Conservation (phyloP, 2,329 filamentous ascomycete species). For the Chrysosporium queenslandicum region DNA sequence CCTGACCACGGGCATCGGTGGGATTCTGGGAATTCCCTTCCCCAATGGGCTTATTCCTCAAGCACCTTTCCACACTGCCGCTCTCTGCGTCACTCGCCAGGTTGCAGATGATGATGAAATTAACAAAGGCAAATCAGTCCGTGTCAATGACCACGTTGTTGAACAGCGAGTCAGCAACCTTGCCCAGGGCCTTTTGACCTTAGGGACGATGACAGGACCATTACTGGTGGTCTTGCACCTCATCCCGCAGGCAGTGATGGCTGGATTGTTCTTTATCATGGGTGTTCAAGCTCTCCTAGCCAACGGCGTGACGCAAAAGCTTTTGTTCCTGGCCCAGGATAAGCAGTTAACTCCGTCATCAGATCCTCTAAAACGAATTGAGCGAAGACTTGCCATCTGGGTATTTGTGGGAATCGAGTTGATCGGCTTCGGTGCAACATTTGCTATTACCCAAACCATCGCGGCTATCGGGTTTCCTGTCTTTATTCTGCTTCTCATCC, state of each 20-base stretch:
- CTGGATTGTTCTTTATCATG: conserved; percentile 78
- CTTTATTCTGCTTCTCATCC: conserved; percentile 60
- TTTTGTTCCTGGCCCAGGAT: conserved; percentile 61
- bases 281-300: conserved; percentile 64
- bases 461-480: conserved; percentile 73
- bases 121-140: conserved; percentile 48
- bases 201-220: conserved; percentile 69
- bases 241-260: conserved; percentile 69
- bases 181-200: conserved; percentile 63
- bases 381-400: conserved; percentile 59
- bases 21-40: conserved; percentile 66
- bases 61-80: conserved; percentile 70
- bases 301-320: conserved; percentile 67
- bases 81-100: conserved; percentile 59
- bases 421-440: conserved; percentile 63
- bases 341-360: conserved; percentile 46
- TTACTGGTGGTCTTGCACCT: conserved; percentile 64
- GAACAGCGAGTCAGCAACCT: conserved; percentile 74
- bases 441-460: conserved; percentile 74
- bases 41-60: conserved; percentile 78
- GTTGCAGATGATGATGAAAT: conserved; percentile 48
- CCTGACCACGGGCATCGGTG: conserved; percentile 63
- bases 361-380: conserved; percentile 52
- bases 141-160: conserved; percentile 52
- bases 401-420: conserved; percentile 59